Base-by-base conservation (phyloP, 148 eudicot species). In the Vaccinium macrocarpon region DNA sequence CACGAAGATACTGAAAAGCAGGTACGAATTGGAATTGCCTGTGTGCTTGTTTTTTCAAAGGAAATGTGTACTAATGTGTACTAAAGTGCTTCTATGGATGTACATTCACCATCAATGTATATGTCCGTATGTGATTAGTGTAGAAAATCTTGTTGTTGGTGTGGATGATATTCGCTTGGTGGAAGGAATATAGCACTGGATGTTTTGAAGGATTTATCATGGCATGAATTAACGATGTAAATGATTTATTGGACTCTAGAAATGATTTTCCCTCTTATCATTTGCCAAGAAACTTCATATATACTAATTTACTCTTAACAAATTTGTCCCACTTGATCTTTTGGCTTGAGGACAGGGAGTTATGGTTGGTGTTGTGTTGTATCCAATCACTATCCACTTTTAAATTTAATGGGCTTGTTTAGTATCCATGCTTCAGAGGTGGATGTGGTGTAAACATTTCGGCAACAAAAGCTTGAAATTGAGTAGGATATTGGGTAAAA, bases 1-100 rank as follows among this genome's bases (percentile, higher is more conserved):
- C 98, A 95, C 78, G 98, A 97, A 21, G 99, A 97, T 88, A 97
- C 99, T 46, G 99, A 97, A 88, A 94, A 94, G 85, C 99, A 97
- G 99, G 99, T 97, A 86, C 84, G 42, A 51, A n/a, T 70, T n/a
- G 5, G 29, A n/a, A 49, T 49, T n/a, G 13, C 51, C 42, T 61
- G 55, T 51, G 14, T 23, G 51, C n/a, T 5, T 83, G 73, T 21
- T 42, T 56, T 3, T 21, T 42, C 23, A 7, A 49, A 8, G 76
- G 75, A 81, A 62, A 49, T 55, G 10, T 3, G 27, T 1, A 5
- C 32, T 62, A 62, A 49, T 55, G 10, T 3, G 27, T 1, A 5
- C 32, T 62, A 59, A 38, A 61, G 21, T 46, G 74, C 74, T 23
- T n/a, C n/a, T 14, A 27, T 64, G 48, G 57, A 81, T 66, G 21